Base-by-base conservation (phyloP, 192 early-diverging fungal species). In the Spizellomyces sp. region DNA sequence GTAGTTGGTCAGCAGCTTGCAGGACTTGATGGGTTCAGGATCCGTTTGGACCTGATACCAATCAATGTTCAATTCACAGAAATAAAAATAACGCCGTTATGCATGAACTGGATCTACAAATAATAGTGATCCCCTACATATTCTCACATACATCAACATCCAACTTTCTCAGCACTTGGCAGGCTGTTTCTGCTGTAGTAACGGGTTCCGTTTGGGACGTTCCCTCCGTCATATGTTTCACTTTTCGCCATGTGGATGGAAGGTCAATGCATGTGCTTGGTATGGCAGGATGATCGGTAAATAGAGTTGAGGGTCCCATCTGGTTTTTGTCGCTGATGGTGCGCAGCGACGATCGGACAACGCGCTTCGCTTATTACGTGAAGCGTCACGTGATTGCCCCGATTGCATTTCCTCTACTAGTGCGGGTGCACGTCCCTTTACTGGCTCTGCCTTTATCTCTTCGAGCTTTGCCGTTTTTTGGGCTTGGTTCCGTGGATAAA, bases 21-120 rank as follows among this genome's bases (percentile, higher is more conserved):
- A 64, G 8, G 9, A 17, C n/a, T 9, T 8, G 9, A 22, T 14
- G 2, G 69, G 69, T 52, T 62, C 58, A 15, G 69, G 61, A 59
- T 77, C 74, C 17, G 80, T 81, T 74, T 81, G 80, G 41, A 63
- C 66, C 80, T 81, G 54, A 0, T 57, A 43, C 22, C 22, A 19
- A 36, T 41, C 14, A 54, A 54, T 54, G 14, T 54, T n/a, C 14
- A 12, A 54, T n/a, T 54, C 12, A n/a, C 14, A 70, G 15, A 46
- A n/a, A 0, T 3, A 17, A 2, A 64, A 22, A 61, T 27, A 22
- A 27, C 22, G 19, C 59, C 0, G 45, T 5, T 7, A 65, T 62
- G 9, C 15, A 15, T 4, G 4, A 15, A 36, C 17, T n/a, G 21
- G 5, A n/a, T 62, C n/a, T 50, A n/a, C 61, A 6, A 0, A 36